Base-by-base conservation (phyloP, 768 basidiomycete species). In the Wakefieldia striispora region DNA sequence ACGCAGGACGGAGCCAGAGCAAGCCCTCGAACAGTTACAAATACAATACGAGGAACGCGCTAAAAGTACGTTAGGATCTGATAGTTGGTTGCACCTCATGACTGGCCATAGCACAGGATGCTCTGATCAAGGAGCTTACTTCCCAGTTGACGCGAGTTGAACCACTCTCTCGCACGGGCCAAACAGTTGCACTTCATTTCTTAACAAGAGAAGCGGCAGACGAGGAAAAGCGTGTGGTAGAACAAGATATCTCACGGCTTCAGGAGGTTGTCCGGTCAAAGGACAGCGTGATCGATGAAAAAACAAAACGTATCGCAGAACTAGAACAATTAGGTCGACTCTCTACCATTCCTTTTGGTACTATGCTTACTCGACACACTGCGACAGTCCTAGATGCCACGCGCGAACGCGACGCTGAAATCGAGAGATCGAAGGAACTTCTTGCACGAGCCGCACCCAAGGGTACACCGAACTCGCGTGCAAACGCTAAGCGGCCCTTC, bases 181-280 rank as follows among this genome's bases (percentile, higher is more conserved):
- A 77, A 52, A 71, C 69, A 13, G 73, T 77, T 3, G 75, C 79
- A 5, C 71, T 85, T 26, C 81, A 86, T 56, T 75, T 92, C 40
- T 67, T 92, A 12, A 87, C 87, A 9, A 80, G 86, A 47, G 87
- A 88, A 50, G 80, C 79, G 3, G 87, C 83, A 6, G 82, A 90
- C 49, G 81, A 81, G 46, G 86, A 90, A 68, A 82, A 80, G 57
- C 75, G 74, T 37, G 65, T 49, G 1, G 62, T 80, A 26, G 77
- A 82, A 50, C 69, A 76, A 31, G 79, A 82, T 43, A 62, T 82
- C 13, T 60, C 54, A 19, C 68, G 72, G 14, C 71, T 77, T 58
- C 76, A 77, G 40, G 66, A 73, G 5, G 44, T 61, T 6, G 55
- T 80, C 36, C 75, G 75, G 45, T 71, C 75, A 34, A 76, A 70